phyloP scores from a whole-genome alignment of 2,329 filamentous ascomycete genomes.

The Pseudopyrenochaeta lycopersici region DNA sequence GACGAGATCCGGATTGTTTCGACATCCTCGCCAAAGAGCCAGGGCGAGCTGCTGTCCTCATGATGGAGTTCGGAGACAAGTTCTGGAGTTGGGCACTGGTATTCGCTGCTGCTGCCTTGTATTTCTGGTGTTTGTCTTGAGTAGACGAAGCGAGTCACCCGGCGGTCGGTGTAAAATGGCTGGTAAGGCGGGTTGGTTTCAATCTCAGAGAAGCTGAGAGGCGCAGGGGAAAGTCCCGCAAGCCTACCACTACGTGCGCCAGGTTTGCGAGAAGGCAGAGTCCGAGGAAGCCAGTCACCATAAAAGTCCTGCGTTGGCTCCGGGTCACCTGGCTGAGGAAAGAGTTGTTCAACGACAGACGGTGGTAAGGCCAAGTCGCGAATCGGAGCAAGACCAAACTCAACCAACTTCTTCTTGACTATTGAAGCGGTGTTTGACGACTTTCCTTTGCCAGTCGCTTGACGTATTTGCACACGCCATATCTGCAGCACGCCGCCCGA shows the following conservation, averaged over 20 bases:
- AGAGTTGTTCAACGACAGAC: slow-evolving; percentile 39
- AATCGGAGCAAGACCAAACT: slow-evolving; percentile 72
- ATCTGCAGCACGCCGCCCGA: slow-evolving; percentile 72
- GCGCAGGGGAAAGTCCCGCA: slow-evolving; percentile 55
- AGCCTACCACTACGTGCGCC: slow-evolving; percentile 15
- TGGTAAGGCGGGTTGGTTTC: slow-evolving; percentile 96
- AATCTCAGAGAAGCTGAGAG: slow-evolving; percentile 77
- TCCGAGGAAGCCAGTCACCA: slow-evolving; percentile 47
- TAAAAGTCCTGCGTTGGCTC: slow-evolving; percentile 34
- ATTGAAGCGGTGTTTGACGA: slow-evolving; percentile 53
- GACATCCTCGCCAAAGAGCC: slow-evolving; percentile 64
- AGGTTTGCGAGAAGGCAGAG: slow-evolving; percentile 35
- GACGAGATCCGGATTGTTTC: slow-evolving; percentile 57
- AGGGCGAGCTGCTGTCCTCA: slow-evolving; percentile 48
- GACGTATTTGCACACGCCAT: slow-evolving; percentile 66
- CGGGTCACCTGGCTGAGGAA: slow-evolving; percentile 36
- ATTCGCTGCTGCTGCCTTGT: slow-evolving; percentile 35
- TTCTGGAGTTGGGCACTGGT: slow-evolving; percentile 25
- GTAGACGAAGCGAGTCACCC: slow-evolving; percentile 81
- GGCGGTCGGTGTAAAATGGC: slow-evolving; percentile 90
- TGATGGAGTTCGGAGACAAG: slow-evolving; percentile 44
- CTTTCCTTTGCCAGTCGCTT: slow-evolving; percentile 50
- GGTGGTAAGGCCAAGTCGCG: slow-evolving; percentile 62
- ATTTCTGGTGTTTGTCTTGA: slow-evolving; percentile 41
- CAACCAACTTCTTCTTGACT: slow-evolving; percentile 68